Evolutionary conservation across 2,329 filamentous ascomycete genomes (phyloP).

Genomic region (Volutella citrinella): DNA sequence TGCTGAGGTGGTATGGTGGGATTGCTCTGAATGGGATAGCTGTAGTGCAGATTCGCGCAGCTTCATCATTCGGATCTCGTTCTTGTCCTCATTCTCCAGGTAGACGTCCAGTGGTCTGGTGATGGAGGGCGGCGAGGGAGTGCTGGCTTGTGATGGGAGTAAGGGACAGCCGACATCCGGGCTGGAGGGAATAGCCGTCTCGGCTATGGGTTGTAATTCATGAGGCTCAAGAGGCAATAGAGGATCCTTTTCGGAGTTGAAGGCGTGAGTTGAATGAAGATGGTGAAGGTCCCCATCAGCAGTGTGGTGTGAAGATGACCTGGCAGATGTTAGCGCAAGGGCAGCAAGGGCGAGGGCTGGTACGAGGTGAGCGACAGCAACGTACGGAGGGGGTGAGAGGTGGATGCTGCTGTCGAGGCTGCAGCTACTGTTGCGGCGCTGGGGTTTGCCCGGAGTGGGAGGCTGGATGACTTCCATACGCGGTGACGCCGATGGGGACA

Average conservation of each 20-base stretch:
- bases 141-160: conserved; percentile 10
- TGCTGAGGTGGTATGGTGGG: neutral
- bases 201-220: conserved; percentile 1
- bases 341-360: too few species aligned
- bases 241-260: conserved; percentile 2
- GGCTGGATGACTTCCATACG: too few species aligned
- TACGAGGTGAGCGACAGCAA: conserved; percentile 8
- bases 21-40: neutral
- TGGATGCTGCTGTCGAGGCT: conserved; percentile 19
- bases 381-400: conserved; percentile 13
- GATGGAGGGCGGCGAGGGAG: conserved; percentile 1
- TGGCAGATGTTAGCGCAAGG: too few species aligned
- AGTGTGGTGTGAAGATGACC: too few species aligned
- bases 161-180: conserved; percentile 2
- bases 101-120: conserved; percentile 16
- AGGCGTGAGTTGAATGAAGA: too few species aligned
- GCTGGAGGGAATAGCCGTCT: too few species aligned
- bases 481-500: too few species aligned
- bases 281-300: too few species aligned
- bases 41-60: neutral
- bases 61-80: conserved; percentile 11
- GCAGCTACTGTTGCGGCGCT: too few species aligned
- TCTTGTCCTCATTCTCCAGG: conserved; percentile 11
- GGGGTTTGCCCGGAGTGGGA: too few species aligned
- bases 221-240: conserved; percentile 6